A percentile compares a stretch with the other conserved stretches of the same genome.
These are phyloP conservation scores for Fusarium redolens DNA, from an alignment of 2,329 filamentous ascomycete genomes.

Conservation along the genomic window DNA sequence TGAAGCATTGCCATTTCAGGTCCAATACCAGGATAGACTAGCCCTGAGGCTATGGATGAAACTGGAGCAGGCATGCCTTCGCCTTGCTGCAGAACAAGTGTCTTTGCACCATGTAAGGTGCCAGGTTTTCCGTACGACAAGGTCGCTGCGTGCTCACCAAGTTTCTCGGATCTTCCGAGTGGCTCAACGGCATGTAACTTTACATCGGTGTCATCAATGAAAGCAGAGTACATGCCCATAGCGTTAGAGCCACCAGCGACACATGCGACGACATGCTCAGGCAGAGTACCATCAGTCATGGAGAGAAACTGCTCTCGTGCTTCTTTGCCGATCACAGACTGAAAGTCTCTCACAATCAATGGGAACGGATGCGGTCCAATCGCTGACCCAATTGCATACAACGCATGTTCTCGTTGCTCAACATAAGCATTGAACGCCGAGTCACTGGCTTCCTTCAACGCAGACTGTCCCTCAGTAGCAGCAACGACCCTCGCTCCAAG, in stretches of 20 bases:
- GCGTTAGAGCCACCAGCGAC: constrained; percentile 16
- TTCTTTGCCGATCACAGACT: constrained; percentile 12
- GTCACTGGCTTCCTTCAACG: constrained; percentile 12
- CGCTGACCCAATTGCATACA: constrained; percentile 6
- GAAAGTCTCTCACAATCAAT: constrained; percentile 7
- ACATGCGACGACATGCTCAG: constrained; percentile 7
- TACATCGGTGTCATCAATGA: neutral
- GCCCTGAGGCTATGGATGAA: constrained; percentile 2
- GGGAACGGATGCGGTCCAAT: constrained; percentile 17
- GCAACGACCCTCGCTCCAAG: neutral
- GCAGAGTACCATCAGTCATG: neutral
- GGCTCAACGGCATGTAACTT: neutral
- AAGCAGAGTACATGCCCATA: neutral
- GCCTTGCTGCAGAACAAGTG: neutral
- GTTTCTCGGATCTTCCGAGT: neutral
- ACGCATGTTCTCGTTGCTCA: neutral
- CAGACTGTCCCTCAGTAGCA: constrained; percentile 5
- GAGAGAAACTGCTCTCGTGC: neutral
- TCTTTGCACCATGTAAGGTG: constrained; percentile 11
- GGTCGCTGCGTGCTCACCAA: constrained; percentile 7
- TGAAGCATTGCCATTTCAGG: constrained; percentile 9
- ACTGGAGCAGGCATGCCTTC: neutral
- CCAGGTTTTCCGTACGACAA: constrained; percentile 1
- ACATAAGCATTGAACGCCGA: constrained; percentile 4
- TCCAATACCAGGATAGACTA: neutral